A percentile compares a stretch with the other conserved stretches of the same genome.
These are phyloP conservation scores for Xylaria palmicola DNA, from an alignment of 495 filamentous ascomycete genomes.

Conservation along the genomic window DNA sequence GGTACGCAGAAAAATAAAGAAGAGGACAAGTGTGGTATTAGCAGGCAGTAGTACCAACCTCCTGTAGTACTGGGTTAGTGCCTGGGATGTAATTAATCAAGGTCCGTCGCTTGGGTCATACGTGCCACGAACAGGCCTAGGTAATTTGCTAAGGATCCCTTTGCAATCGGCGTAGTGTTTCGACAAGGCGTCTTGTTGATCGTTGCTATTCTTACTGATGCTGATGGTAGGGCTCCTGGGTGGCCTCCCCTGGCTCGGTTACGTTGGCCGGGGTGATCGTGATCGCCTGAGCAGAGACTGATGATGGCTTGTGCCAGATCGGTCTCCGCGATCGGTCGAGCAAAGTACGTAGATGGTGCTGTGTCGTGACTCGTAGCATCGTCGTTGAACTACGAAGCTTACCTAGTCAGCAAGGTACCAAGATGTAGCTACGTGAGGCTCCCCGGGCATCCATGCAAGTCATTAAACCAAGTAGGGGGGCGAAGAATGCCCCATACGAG, in stretches of 20 bases:
- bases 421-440: neutral
- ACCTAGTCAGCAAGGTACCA: neutral
- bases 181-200: neutral
- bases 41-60: too few species aligned
- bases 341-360: neutral
- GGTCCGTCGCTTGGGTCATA: neutral
- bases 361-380: too few species aligned
- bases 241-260: neutral
- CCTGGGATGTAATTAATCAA: neutral
- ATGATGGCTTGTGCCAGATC: neutral
- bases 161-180: neutral
- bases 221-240: neutral
- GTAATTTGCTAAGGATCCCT: neutral
- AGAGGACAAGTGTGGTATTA: too few species aligned
- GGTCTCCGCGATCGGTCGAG: neutral
- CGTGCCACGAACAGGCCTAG: neutral
- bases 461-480: neutral
- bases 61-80: neutral
- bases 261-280: neutral
- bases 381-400: neutral
- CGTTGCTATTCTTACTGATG: neutral
- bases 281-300: neutral
- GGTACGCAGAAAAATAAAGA: too few species aligned
- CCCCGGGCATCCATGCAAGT: slow-evolving; percentile 2
- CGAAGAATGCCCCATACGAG: neutral